Evolutionary conservation across 805 yeast species (phyloP).

Genomic region (Wickerhamomyces ciferrii): DNA sequence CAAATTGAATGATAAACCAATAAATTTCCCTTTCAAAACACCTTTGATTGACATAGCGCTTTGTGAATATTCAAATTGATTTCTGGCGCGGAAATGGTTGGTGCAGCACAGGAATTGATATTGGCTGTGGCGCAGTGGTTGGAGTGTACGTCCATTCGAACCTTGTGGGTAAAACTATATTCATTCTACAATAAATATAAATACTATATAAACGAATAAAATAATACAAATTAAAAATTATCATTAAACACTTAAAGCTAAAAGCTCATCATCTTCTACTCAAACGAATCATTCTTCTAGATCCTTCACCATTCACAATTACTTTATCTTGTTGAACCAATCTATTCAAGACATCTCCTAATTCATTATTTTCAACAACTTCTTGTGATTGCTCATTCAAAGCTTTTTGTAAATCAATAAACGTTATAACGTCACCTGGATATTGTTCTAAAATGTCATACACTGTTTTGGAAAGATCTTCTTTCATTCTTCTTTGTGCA

Average conservation of each 20-base stretch:
- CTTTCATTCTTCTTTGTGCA: slow-evolving; percentile 74
- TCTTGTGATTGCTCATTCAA: slow-evolving; percentile 63
- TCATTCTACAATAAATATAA: no score
- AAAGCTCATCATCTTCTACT: neutral
- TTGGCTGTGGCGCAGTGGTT: neutral
- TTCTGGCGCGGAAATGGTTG: neutral
- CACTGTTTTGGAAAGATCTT: slow-evolving; percentile 64
- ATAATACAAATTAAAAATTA: no score
- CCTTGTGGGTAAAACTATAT: no score
- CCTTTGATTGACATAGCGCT: neutral
- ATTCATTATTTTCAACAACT: slow-evolving; percentile 65
- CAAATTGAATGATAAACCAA: neutral
- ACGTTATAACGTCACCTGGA: slow-evolving; percentile 44
- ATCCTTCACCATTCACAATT: slow-evolving; percentile 66
- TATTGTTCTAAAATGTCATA: slow-evolving; percentile 44
- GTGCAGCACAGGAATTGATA: neutral
- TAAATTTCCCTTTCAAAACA: neutral
- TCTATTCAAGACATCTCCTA: slow-evolving; percentile 61
- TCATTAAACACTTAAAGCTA: no score
- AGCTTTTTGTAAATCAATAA: slow-evolving; percentile 50
- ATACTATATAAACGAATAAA: no score
- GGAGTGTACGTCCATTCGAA: no score
- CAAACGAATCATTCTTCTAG: slow-evolving; percentile 48
- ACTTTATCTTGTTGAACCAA: slow-evolving; percentile 69
- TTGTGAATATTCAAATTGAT: neutral